Evolutionary conservation across 2,329 filamentous ascomycete species (phyloP), one percentile per base, ranked within the genome.

Genomic region (Triangularia setosa): DNA sequence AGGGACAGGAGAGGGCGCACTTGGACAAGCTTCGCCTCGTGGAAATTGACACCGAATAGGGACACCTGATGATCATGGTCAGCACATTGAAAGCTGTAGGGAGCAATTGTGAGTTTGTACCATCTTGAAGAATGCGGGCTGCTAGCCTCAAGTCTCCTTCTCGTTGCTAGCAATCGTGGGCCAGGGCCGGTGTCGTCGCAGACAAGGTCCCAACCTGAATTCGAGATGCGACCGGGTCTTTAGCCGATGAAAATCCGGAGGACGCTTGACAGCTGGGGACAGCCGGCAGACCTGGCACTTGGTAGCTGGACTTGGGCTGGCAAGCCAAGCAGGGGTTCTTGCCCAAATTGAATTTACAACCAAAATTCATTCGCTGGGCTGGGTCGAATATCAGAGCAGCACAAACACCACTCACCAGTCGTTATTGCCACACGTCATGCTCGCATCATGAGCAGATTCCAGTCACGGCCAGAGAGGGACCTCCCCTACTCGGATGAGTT

Each of bases 11-110:
- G 53, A 25, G 5, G 48, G 64, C 79, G 76, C 87, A 92, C 92
- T 83, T 90, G 90, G 76, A 98, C 89, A 74, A 97, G 86, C 78
- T 89, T 89, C 73, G 82, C 80, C 80, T 97, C 93, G 72, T 86
- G 81, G 81, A 98, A 97, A 81, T 90, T 93, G 81, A 91, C 83
- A 73, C 92, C 91, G 74, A 94, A 84, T 73, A 98, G 89, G 81
- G 67, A 64, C 59, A 70, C 69, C 69, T 72, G 57, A 4, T n/a
- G 1, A 33, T 16, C 1, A 18, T 4, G 21, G 40, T 68, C 28
- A 68, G 61, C 56, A 25, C n/a, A 9, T 7, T 25, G 16, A 3
- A 35, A 35, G 28, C 21, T n/a, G 14, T 18, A 24, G 23, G 18
- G 48, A 60, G 27, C 21, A 30, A 35, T 9, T 55, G 14, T 30